Percentiles rank a stretch among this genome's conserved stretches.
These are phyloP conservation scores for Panicum virgatum DNA, from an alignment of 202 grass and related monocot species.

Conservation along the genomic window DNA sequence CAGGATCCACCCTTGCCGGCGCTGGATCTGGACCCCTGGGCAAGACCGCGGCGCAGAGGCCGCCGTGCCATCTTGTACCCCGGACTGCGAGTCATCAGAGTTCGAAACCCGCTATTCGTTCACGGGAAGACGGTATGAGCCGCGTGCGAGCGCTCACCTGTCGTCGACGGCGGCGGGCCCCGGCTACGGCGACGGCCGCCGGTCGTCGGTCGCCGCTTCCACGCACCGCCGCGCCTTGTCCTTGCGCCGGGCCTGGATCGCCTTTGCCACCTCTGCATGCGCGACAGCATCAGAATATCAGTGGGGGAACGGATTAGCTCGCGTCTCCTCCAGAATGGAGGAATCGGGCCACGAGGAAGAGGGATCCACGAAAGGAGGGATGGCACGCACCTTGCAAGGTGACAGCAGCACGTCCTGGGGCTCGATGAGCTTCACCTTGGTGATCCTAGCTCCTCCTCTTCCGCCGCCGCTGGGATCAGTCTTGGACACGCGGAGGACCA, in stretches of 20 bases:
- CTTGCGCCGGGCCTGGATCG: slow-evolving; percentile 58
- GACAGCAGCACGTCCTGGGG: slow-evolving; percentile 67
- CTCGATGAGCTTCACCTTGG: slow-evolving; percentile 77
- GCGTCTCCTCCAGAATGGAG: not conserved
- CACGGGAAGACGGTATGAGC: too few species aligned
- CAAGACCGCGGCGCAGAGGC: too few species aligned
- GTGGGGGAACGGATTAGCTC: not conserved
- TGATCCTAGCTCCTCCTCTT: slow-evolving; percentile 35
- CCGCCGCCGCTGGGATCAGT: not conserved
- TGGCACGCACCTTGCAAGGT: slow-evolving; percentile 70
- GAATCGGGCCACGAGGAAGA: not conserved
- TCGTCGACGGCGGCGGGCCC: too few species aligned
- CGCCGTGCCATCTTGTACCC: too few species aligned
- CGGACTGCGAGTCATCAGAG: too few species aligned
- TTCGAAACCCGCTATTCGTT: too few species aligned
- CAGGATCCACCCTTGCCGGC: too few species aligned
- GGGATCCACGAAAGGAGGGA: too few species aligned
- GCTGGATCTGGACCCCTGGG: too few species aligned
- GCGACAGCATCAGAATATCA: not conserved
- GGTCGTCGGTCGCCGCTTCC: slow-evolving; percentile 10
- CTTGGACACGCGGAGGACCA: slow-evolving; percentile 41
- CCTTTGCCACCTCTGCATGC: slow-evolving; percentile 60
- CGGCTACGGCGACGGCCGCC: not conserved
- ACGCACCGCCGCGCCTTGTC: slow-evolving; percentile 46
- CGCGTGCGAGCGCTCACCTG: too few species aligned